These are phyloP conservation scores for Nicotiana knightiana DNA, from an alignment of 257 asterid genomes.

Conservation along the genomic window DNA sequence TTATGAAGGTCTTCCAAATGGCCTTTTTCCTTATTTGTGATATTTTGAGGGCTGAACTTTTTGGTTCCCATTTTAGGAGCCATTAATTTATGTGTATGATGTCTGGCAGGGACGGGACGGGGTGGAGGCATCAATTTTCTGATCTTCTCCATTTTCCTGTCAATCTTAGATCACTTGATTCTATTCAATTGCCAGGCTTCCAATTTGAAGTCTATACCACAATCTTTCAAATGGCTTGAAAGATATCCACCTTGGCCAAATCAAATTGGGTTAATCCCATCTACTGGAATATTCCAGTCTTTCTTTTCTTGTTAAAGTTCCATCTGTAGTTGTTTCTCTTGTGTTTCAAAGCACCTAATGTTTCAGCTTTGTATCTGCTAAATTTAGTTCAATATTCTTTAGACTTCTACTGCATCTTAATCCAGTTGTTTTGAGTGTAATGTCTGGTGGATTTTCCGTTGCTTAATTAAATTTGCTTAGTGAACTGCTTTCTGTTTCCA, in stretches of 20 bases:
- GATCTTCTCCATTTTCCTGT: background rate
- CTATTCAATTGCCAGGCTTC: background rate
- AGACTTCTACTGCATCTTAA: background rate
- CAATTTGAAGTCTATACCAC: background rate
- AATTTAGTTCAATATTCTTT: background rate
- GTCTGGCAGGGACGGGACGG: background rate
- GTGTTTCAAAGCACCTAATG: background rate
- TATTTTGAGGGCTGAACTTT: background rate
- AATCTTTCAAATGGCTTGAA: background rate
- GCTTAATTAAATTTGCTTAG: background rate
- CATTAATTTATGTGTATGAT: background rate
- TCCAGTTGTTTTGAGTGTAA: background rate
- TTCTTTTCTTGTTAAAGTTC: background rate
- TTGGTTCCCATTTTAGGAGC: background rate
- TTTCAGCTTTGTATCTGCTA: slow-evolving; percentile 3
- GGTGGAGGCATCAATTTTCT: background rate
- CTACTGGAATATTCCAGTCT: background rate
- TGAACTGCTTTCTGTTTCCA: slow-evolving; percentile 21
- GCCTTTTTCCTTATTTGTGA: background rate
- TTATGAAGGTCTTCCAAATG: background rate
- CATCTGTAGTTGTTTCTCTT: background rate
- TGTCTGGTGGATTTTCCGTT: background rate
- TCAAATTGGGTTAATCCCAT: background rate
- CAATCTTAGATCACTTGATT: background rate
- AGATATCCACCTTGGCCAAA: background rate